These are phyloP conservation scores for Pichia californica DNA, from an alignment of 805 yeast species.

Conservation along the genomic window DNA sequence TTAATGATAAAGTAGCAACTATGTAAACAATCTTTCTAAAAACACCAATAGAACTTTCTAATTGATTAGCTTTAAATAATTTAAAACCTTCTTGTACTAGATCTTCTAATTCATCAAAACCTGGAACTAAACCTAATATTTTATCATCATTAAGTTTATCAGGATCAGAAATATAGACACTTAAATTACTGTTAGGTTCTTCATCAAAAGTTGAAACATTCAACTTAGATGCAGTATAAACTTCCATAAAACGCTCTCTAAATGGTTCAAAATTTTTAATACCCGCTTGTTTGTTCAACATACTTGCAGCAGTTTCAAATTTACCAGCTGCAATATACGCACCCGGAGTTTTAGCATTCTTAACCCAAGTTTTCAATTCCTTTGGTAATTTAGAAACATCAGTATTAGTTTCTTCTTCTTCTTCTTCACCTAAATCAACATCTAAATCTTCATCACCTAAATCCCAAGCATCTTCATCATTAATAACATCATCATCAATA, in stretches of 20 bases:
- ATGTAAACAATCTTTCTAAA: conserved; percentile 80
- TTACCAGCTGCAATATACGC: conserved; percentile 94
- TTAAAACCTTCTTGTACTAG: conserved; percentile 69
- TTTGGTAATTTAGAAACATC: conserved; percentile 33
- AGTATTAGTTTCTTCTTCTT: conserved; percentile 26
- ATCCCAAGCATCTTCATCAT: conserved; percentile 76
- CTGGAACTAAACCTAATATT: conserved; percentile 67
- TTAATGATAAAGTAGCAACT: conserved; percentile 63
- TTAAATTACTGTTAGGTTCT: conserved; percentile 54
- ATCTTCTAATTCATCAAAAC: conserved; percentile 57
- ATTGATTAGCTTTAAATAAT: conserved; percentile 74
- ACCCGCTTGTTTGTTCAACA: conserved; percentile 85
- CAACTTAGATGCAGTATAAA: conserved; percentile 74
- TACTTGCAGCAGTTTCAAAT: conserved; percentile 91
- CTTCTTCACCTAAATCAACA: conserved; percentile 42
- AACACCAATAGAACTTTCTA: conserved; percentile 69
- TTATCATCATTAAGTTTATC: conserved; percentile 45
- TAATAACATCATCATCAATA: conserved; percentile 38
- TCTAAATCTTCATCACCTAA: conserved; percentile 75
- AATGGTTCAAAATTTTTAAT: conserved; percentile 82
- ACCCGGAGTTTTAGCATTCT: conserved; percentile 85
- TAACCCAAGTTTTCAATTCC: conserved; percentile 76
- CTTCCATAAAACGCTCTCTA: conserved; percentile 73
- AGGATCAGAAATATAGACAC: conserved; percentile 60
- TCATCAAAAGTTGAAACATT: conserved; percentile 61